Evolutionary conservation across 139 green algal species (phyloP).

Genomic region (Chlorella sp.): DNA sequence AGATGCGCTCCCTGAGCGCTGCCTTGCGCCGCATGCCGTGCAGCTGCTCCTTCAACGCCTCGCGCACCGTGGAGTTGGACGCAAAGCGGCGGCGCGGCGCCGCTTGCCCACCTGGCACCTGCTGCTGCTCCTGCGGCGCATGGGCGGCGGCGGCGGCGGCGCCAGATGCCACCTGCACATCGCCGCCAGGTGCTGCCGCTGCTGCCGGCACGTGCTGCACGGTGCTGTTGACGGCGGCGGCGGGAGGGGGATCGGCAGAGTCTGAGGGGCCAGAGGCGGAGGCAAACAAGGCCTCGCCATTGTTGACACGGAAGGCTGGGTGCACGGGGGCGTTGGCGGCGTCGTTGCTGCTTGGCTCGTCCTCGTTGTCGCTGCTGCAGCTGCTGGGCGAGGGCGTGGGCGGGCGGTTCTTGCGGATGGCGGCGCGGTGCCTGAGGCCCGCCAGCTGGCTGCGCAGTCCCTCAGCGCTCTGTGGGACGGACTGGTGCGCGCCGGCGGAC

Average conservation of each 20-base stretch:
- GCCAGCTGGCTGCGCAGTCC: slow-evolving; percentile 31
- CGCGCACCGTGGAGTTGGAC: background rate
- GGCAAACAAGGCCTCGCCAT: background rate
- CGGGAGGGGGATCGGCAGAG: background rate
- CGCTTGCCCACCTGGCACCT: background rate
- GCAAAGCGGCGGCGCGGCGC: slow-evolving; percentile 1
- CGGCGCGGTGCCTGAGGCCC: slow-evolving; percentile 34
- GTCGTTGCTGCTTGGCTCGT: too few species aligned
- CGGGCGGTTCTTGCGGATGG: slow-evolving; percentile 15
- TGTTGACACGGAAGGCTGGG: too few species aligned
- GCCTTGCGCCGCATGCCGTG: slow-evolving; percentile 20
- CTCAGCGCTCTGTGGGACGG: background rate
- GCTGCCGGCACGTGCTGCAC: too few species aligned
- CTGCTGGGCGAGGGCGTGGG: background rate
- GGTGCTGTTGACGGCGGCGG: background rate
- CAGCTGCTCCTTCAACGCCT: slow-evolving; percentile 19
- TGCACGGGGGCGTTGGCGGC: too few species aligned
- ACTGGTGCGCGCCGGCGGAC: too few species aligned
- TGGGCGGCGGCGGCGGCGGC: too few species aligned
- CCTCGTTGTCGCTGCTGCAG: too few species aligned
- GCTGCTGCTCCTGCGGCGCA: background rate
- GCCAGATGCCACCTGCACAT: too few species aligned
- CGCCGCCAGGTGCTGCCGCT: background rate
- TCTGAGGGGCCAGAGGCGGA: background rate
- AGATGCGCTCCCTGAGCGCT: slow-evolving; percentile 6